A percentile compares a stretch with the other conserved stretches of the same genome.
Conservation (phyloP, 768 basidiomycete genomes). For the Cytidiella melzeri region DNA sequence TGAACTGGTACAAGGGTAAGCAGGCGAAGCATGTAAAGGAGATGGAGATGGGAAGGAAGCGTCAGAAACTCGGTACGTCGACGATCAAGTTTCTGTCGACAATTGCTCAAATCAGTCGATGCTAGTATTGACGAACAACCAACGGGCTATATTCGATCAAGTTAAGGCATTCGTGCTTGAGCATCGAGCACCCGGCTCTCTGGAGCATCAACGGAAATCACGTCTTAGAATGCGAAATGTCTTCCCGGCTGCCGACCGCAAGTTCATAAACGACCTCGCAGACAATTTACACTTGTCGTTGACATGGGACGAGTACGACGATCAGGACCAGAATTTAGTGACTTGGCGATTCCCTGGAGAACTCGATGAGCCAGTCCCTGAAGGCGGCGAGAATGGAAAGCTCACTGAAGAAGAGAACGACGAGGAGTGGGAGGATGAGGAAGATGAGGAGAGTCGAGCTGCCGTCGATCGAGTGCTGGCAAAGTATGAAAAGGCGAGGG, state of each 20-base stretch:
- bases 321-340: constrained; percentile 71
- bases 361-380: constrained; percentile 28
- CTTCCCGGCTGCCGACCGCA: constrained; percentile 74
- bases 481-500: constrained; percentile 85
- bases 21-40: constrained; percentile 67
- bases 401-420: constrained; percentile 28
- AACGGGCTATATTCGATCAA: constrained; percentile 72
- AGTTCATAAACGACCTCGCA: constrained; percentile 72
- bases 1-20: constrained; percentile 94
- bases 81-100: no score
- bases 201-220: constrained; percentile 29
- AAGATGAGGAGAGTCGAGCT: constrained; percentile 61
- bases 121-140: constrained; percentile 63
- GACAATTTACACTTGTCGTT: constrained; percentile 71
- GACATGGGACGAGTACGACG: constrained; percentile 93
- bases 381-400: constrained; percentile 18
- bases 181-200: constrained; percentile 29
- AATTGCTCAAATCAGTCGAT: neutral
- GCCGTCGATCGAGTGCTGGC: constrained; percentile 79
- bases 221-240: constrained; percentile 67
- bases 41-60: constrained; percentile 54
- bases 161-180: constrained; percentile 71
- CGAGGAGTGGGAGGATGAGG: constrained; percentile 35
- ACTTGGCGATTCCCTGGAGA: constrained; percentile 55
- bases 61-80: constrained; percentile 60